A percentile compares a stretch with the other conserved stretches of the same genome.
phyloP scores from a whole-genome alignment of 1,284 basidiomycete genomes.

The Athelia sp. region DNA sequence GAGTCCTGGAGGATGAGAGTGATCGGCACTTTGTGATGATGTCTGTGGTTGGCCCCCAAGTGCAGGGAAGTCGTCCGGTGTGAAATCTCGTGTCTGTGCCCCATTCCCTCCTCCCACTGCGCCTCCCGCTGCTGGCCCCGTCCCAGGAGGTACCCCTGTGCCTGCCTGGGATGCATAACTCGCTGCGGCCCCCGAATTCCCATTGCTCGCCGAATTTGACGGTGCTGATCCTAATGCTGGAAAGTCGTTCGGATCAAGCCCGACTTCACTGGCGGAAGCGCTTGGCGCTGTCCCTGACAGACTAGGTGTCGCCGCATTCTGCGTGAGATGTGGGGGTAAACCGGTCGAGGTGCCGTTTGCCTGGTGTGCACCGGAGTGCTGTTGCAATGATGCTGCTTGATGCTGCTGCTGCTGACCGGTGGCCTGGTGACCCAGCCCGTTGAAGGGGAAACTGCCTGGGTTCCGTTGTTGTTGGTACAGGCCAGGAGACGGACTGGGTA shows the following conservation, averaged over 20 bases:
- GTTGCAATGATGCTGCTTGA: constrained; percentile 32
- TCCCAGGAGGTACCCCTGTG: constrained; percentile 43
- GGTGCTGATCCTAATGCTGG: constrained; percentile 67
- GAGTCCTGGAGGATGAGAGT: constrained; percentile 57
- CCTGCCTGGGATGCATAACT: constrained; percentile 78
- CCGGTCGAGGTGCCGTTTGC: constrained; percentile 44
- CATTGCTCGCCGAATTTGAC: constrained; percentile 31
- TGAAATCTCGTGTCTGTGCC: constrained; percentile 62
- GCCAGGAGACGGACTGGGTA: constrained; percentile 56
- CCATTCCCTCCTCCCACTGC: constrained; percentile 29
- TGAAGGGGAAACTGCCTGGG: constrained; percentile 55
- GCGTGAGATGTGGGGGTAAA: constrained; percentile 49
- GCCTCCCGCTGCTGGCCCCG: constrained; percentile 31
- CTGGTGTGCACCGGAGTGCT: constrained; percentile 28
- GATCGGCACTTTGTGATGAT: constrained; percentile 18
- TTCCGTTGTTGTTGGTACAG: constrained; percentile 55
- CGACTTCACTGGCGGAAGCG: constrained; percentile 64
- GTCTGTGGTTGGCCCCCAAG: constrained; percentile 55
- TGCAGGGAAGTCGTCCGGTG: constrained; percentile 80
- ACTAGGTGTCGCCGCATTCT: constrained; percentile 40
- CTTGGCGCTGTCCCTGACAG: constrained; percentile 42
- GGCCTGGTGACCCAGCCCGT: constrained; percentile 35
- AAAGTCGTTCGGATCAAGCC: constrained; percentile 83
- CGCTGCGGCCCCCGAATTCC: constrained; percentile 29
- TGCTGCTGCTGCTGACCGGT: constrained; percentile 33